Base-by-base conservation (phyloP, 495 filamentous ascomycete genomes). In the Penicillium ucsense region DNA sequence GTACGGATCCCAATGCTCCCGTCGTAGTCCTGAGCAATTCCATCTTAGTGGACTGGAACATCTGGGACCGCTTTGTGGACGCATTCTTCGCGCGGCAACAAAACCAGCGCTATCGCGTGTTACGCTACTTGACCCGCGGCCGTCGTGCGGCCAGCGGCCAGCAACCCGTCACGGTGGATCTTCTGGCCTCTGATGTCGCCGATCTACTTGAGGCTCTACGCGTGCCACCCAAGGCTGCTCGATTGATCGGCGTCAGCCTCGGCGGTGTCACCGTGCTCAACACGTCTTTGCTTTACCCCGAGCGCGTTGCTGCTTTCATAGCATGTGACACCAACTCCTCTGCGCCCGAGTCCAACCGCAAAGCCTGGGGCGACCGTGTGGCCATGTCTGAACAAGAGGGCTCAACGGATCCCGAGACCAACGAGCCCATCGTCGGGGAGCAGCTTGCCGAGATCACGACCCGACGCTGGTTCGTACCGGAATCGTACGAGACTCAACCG, bases 311-410 rank as follows among this genome's bases (percentile, higher is more conserved):
- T 10, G 68, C 67, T 5, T 85, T 89, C 64, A 69, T 90, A 34
- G 74, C 83, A 7, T 90, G 86, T 66, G 87, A 90, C 63, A 89
- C 86, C 55, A 88, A 85, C 61, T 76, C 76, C 5, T 72, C 78
- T 6, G 75, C 76, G 0, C 81, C 81, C 38, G 69, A 80, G 32
- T 80, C 81, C 12, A 90, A 90, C 66, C 77, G 77, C 5, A 77
- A 77, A 40, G 84, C 84, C 3, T 92, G 87, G 87, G 79, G 76
- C 45, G 84, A 88, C 40, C 82, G 87, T 10, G 84, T 85, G 45
- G 79, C 70, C 3, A 57, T 88, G n/a, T 78, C 80, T 0, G 81
- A 85, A 60, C 64, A 66, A 27, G 73, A 82, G 40, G 73, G 73
- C 31, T 72, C 73, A 20, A 55, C 46, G 3, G 52, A 66, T 44